Conservation (phyloP, 768 basidiomycete genomes). For the Suillus tomentosus region DNA sequence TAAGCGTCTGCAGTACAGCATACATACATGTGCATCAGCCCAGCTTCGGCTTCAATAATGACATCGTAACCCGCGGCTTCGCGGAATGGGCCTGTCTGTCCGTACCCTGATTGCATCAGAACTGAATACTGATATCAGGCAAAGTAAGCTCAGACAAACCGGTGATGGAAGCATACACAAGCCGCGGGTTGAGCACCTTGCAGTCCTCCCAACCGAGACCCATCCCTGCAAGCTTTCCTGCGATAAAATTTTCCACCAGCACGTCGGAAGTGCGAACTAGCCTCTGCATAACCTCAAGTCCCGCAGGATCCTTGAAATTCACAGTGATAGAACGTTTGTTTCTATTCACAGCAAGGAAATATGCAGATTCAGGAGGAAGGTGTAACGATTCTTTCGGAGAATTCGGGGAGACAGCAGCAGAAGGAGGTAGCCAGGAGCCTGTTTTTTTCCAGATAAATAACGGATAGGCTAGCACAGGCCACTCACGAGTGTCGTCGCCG, state of each 20-base stretch:
- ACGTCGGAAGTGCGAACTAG: constrained; percentile 79
- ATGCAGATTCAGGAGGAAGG: constrained; percentile 88
- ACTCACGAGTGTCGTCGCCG: constrained; percentile 89
- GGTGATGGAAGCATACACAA: constrained; percentile 90
- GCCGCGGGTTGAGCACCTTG: constrained; percentile 67
- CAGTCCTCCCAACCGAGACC: constrained; percentile 89
- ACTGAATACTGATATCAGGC: constrained; percentile 2
- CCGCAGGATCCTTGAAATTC: constrained; percentile 80
- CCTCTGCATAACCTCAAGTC: constrained; percentile 70
- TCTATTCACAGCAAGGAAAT: constrained; percentile 87
- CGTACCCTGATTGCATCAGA: constrained; percentile 53
- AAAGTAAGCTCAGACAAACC: constrained; percentile 46
- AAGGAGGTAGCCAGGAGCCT: constrained; percentile 72
- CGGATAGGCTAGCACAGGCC: constrained; percentile 13
- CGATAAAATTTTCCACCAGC: constrained; percentile 86
- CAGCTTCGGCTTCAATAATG: constrained; percentile 85
- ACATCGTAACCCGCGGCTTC: constrained; percentile 89
- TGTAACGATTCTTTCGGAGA: constrained; percentile 57
- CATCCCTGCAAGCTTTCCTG: constrained; percentile 82
- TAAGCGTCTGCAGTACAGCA: constrained; percentile 15
- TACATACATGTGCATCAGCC: constrained; percentile 89
- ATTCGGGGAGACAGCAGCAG: constrained; percentile 49
- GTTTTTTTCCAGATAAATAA: constrained; percentile 15
- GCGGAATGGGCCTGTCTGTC: constrained; percentile 88
- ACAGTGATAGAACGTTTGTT: constrained; percentile 90